Base-by-base conservation (phyloP, 2,329 filamentous ascomycete species). In the Botryotinia convoluta region DNA sequence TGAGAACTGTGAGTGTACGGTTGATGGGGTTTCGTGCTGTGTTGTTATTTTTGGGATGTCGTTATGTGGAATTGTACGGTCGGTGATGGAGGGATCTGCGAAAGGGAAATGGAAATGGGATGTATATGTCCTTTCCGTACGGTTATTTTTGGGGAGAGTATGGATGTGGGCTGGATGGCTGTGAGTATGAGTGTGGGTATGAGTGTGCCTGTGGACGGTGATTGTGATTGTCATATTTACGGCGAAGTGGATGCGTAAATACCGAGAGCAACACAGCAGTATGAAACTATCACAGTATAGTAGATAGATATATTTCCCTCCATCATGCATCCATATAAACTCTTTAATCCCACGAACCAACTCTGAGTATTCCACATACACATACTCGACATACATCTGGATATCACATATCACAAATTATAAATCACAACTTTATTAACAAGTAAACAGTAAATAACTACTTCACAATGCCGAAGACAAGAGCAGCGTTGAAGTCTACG, bases 271-370 rank as follows among this genome's bases (percentile, higher is more conserved):
- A 51, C 12, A 51, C 22, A 26, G 22, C 10, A 51, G 48, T 51
- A 51, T n/a, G 10, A 51, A 51, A 26, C 48, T 14, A 51, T 51
- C 22, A 51, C 26, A 10, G 48, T 51, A 51, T n/a, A 12, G 14
- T n/a, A 7, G 26, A 51, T 0, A n/a, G 5, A 2, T n/a, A 14
- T n/a, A 14, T n/a, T 12, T 1, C 4, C 10, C 26, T n/a, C 45
- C 10, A 12, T 26, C 10, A 5, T 26, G 22, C 22, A 26, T 26
- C 22, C 22, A 51, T 51, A n/a, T 51, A 45, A 45, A 22, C 18
- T 45, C 44, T 45, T 45, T 20, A 22, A 45, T 22, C 3, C 44
- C 44, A n/a, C n/a, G n/a, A n/a, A n/a, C n/a, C n/a, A n/a, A n/a
- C n/a, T n/a, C n/a, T n/a, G n/a, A n/a, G n/a, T n/a, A n/a, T n/a